These are phyloP conservation scores for Leucocoprinus leucothites DNA, from an alignment of 768 basidiomycete species.

Conservation along the genomic window DNA sequence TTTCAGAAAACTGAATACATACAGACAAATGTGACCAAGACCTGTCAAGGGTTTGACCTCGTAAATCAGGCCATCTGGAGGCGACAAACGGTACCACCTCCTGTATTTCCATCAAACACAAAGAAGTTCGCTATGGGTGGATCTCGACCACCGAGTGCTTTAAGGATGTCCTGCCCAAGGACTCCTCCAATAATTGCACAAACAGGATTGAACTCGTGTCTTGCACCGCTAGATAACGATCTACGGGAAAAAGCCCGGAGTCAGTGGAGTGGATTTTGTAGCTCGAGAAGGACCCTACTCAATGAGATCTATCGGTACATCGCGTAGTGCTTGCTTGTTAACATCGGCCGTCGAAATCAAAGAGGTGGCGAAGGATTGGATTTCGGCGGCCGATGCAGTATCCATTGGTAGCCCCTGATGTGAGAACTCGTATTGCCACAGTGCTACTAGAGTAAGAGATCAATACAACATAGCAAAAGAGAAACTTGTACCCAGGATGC, in stretches of 20 bases:
- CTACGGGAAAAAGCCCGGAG: constrained; percentile 35
- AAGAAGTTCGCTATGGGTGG: constrained; percentile 93
- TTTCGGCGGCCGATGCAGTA: constrained; percentile 43
- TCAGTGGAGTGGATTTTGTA: background rate
- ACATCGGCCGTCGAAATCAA: constrained; percentile 63
- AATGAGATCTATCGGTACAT: constrained; percentile 55
- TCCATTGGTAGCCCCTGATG: constrained; percentile 55
- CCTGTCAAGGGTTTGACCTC: background rate
- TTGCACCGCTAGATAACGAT: constrained; percentile 62
- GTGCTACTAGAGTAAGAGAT: constrained; percentile 39
- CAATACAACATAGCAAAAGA: constrained; percentile 1
- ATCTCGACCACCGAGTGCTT: constrained; percentile 86
- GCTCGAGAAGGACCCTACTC: constrained; percentile 43
- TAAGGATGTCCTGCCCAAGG: constrained; percentile 91
- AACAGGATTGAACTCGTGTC: constrained; percentile 87
- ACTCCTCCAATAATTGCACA: constrained; percentile 95
- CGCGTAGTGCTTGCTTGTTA: constrained; percentile 60
- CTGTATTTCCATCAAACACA: constrained; percentile 80
- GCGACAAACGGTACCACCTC: constrained; percentile 66
- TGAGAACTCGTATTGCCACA: constrained; percentile 77
- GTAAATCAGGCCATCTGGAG: constrained; percentile 42
- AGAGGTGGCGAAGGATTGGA: constrained; percentile 62
- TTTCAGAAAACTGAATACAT: background rate
- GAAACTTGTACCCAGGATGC: constrained; percentile 58
- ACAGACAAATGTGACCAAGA: background rate